Conservation (phyloP, 306 rosid species). For the Trifolium fragiferum region DNA sequence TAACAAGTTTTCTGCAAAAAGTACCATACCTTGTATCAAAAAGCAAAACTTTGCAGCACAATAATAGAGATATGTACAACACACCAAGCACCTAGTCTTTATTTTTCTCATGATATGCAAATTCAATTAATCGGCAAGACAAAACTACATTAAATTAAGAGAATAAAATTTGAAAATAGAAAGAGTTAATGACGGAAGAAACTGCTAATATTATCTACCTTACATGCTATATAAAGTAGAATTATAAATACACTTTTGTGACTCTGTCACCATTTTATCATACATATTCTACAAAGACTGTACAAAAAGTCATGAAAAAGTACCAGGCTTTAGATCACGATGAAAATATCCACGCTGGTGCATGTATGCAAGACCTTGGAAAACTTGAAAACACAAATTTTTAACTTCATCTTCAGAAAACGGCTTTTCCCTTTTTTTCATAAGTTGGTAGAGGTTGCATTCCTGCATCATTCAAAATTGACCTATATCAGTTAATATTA, state of each 20-base stretch:
- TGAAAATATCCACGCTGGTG: conserved; percentile 98
- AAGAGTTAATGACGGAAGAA: neutral
- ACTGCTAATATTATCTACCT: conserved; percentile 11
- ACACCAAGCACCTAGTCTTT: conserved; percentile 25
- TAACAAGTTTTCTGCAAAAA: conserved; percentile 79
- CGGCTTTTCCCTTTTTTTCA: conserved; percentile 81
- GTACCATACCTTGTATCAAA: conserved; percentile 5
- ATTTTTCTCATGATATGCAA: conserved; percentile 17
- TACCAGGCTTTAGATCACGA: conserved; percentile 99
- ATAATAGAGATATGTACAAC: conserved; percentile 15
- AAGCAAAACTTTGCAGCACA: conserved; percentile 19
- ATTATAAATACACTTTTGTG: neutral
- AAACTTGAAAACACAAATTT: conserved; percentile 97
- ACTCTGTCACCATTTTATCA: neutral
- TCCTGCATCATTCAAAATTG: conserved; percentile 57
- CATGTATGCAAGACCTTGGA: conserved; percentile 98
- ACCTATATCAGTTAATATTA: conserved; percentile 16
- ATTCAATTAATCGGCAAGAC: conserved; percentile 14
- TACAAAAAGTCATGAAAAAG: neutral
- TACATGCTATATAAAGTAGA: neutral
- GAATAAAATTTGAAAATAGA: neutral
- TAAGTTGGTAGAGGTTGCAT: conserved; percentile 84
- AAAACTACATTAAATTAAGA: neutral
- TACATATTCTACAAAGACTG: conserved; percentile 28
- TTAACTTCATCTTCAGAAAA: conserved; percentile 84